phyloP scores from a whole-genome alignment of 1,284 basidiomycete genomes.

The Apiotrichum porosum region DNA sequence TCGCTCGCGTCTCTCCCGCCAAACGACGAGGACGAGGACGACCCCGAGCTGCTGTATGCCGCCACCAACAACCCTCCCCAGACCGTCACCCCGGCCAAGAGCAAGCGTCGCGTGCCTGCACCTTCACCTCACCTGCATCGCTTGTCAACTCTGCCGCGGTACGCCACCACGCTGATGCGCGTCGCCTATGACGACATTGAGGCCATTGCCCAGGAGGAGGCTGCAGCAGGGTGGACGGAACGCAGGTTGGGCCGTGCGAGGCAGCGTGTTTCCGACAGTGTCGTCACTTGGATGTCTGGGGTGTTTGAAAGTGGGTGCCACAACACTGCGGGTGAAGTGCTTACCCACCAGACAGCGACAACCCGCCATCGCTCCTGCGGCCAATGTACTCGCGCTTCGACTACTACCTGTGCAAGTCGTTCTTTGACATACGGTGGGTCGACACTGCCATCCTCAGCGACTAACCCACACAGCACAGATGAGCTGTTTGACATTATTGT shows the following conservation, averaged over 20 bases:
- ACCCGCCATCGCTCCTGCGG: conserved; percentile 56
- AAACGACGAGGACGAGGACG: background rate
- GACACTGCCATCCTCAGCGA: background rate
- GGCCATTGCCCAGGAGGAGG: conserved; percentile 61
- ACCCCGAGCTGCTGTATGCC: background rate
- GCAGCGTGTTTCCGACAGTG: conserved; percentile 68
- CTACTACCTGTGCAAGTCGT: conserved; percentile 80
- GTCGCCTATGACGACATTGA: conserved; percentile 83
- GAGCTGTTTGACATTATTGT: conserved; percentile 96
- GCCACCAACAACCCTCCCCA: background rate
- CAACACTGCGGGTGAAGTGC: background rate
- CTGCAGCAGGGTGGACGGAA: conserved; percentile 63
- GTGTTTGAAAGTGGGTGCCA: conserved; percentile 57
- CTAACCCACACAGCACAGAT: conserved; percentile 56
- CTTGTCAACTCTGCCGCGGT: conserved; percentile 75
- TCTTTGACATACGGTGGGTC: conserved; percentile 72
- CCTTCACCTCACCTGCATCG: conserved; percentile 56
- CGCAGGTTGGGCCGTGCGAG: conserved; percentile 61
- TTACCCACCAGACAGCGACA: conserved; percentile 23
- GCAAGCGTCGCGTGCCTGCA: conserved; percentile 16
- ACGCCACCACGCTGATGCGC: conserved; percentile 73
- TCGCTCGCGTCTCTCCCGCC: conserved; percentile 27
- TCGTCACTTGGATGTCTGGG: conserved; percentile 75
- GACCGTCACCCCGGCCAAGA: background rate
- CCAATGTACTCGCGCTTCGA: conserved; percentile 82